Base-by-base conservation (phyloP, 2,329 filamentous ascomycete species). In the Diaporthe australafricana region DNA sequence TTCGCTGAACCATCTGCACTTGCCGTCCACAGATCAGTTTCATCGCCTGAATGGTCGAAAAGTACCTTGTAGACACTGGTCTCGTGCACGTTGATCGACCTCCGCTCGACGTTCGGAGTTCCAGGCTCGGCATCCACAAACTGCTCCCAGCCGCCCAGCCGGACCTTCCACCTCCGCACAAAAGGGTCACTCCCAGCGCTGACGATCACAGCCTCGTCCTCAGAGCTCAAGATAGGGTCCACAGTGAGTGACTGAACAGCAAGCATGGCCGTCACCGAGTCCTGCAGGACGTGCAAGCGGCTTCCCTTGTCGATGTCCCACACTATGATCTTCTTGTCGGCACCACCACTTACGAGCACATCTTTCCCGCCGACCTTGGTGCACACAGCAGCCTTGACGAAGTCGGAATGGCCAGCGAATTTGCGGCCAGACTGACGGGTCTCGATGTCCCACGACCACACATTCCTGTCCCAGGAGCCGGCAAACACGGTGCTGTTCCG, bases 401-500 rank as follows among this genome's bases (percentile, higher is more conserved):
- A 99, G 83, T 99, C 96, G 1, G 89, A 86, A 81, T 98, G 96
- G 5, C 94, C 95, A 71, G 88, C 87, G 76, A 91, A 95, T 74
- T 87, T 91, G 73, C 84, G 87, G n/a, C 84, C 85, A 1, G 84
- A 82, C 38, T 85, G 80, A 53, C 85, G 86, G 4, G 89, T 89
- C 22, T 87, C 84, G 40, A 92, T 84, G 77, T 93, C 87, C 93
- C 94, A 98, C 40, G 92, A 93, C 91, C 95, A 98, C 71, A 98
- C 88, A 25, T 90, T 88, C 83, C 97, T 98, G 83, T 99, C 96
- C 96, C 96, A 99, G 72, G 92, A 96, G 42, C 95, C 96, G 30
- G 94, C 94, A 81, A 94, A 98, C 14, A 98, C 79, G 1, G 87
- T 92, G 65, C 81, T 82, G 72, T 85, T 86, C 32, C 83, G 83